Evolutionary conservation across 352 stramenopile species (phyloP).

Genomic region (Phytophthora pluvialis): DNA sequence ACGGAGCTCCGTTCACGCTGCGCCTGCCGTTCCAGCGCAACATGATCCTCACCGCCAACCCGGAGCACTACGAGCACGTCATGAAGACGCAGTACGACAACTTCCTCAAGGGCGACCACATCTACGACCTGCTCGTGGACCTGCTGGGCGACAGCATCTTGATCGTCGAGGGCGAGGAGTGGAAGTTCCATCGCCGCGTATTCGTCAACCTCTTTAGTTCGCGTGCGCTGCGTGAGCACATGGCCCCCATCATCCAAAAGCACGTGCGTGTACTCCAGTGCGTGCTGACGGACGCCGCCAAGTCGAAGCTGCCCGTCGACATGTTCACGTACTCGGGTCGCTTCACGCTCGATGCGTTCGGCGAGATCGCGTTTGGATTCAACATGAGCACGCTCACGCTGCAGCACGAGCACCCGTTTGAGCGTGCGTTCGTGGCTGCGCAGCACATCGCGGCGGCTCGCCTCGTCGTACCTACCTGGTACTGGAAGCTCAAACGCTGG

Average conservation of each 20-base stretch:
- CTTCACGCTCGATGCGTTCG: constrained; percentile 47
- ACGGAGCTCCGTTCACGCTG: constrained; percentile 30
- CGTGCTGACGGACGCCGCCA: constrained; percentile 13
- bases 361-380: constrained; percentile 45
- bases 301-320: constrained; percentile 19
- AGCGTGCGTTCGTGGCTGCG: constrained; percentile 36
- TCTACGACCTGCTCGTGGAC: constrained; percentile 50
- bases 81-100: constrained; percentile 72
- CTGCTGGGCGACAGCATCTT: constrained; percentile 83
- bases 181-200: constrained; percentile 77
- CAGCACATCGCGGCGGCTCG: constrained; percentile 31
- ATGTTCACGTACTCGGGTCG: constrained; percentile 28
- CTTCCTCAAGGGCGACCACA: constrained; percentile 71
- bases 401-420: constrained; percentile 38
- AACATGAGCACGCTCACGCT: constrained; percentile 35
- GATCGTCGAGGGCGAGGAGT: constrained; percentile 60
- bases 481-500: constrained; percentile 47
- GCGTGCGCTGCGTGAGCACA: constrained; percentile 50
- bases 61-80: constrained; percentile 56
- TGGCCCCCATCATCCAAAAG: constrained; percentile 51
- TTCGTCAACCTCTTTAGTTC: constrained; percentile 90
- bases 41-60: constrained; percentile 38
- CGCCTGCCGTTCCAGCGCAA: constrained; percentile 33
- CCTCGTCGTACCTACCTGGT: constrained; percentile 29
- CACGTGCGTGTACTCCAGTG: constrained; percentile 45